Evolutionary conservation across 805 yeast species (phyloP), one percentile per base, ranked within the genome.

Genomic region (Metschnikowia vanudenii): DNA sequence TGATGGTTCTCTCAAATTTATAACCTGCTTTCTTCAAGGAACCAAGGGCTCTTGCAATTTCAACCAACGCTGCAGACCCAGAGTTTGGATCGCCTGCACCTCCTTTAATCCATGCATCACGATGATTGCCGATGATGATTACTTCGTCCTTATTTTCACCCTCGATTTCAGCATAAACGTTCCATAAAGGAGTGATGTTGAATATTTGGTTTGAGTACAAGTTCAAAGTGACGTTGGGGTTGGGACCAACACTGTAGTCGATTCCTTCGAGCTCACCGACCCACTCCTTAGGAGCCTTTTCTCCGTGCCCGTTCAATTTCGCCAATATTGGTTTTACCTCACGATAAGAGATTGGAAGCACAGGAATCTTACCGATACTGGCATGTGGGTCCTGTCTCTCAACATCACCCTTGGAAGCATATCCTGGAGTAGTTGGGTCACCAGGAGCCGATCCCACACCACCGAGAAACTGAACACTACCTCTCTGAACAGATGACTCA

Each of bases 31-130:
- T 61, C 50, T 74, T 67, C 43, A 85, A 67, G 36, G 71, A 76
- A 19, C 80, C 76, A 30, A 84, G 68, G 1, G 79, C 82, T 39
- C 87, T 70, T 7, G 83, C 82, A 35, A 85, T 65, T 60, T 85
- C 92, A 36, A 85, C 62, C 52, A 84, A 50, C 0, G 74, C 79
- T 1, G 90, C 83, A 14, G 86, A 75, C 1, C 92, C 92, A 22
- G 84, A 75, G 62, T 85, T 85, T 26, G 94, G 91, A 64, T 86
- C 94, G 20, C 81, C 84, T 1, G 91, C 90, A 13, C 88, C 88
- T 40, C 87, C 87, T 47, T 81, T 79, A 47, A 82, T 77, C 94
- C 92, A 87, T 2, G 91, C 82, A 60, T 86, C 94, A 45, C 89
- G 78, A 60, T 85, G 94, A 61, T 85, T 85, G 30, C 94, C 94